Evolutionary conservation across 192 early-diverging fungal genomes (phyloP).

Genomic region (Coemansia sp.): DNA sequence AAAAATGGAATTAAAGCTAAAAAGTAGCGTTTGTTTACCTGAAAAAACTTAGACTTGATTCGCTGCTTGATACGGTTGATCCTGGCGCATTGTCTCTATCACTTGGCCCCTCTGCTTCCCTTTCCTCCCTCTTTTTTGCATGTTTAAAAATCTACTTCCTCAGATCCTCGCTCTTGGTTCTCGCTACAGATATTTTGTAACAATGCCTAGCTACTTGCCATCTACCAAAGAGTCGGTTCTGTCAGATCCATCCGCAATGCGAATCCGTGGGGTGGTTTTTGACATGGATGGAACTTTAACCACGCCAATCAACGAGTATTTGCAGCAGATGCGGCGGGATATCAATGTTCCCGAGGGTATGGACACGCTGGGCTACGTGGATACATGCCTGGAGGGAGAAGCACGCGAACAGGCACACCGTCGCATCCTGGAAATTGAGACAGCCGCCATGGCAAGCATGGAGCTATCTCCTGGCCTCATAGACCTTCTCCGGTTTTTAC

Average conservation of each 20-base stretch:
- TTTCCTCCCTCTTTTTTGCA: no score
- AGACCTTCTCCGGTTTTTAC: constrained; percentile 38
- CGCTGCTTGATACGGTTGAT: no score
- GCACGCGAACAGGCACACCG: constrained; percentile 26
- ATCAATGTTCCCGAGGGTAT: constrained; percentile 36
- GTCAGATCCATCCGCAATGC: constrained; percentile 22
- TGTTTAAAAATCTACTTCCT: no score
- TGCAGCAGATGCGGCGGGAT: constrained; percentile 33
- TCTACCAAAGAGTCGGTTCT: constrained; percentile 30
- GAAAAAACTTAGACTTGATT: no score
- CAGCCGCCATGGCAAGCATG: constrained; percentile 46
- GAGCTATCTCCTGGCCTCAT: constrained; percentile 45
- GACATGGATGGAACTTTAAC: constrained; percentile 56
- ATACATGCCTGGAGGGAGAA: constrained; percentile 28
- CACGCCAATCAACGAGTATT: constrained; percentile 44
- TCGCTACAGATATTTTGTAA: no score
- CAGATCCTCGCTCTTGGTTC: no score
- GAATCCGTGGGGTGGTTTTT: constrained; percentile 50
- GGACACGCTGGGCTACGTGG: constrained; percentile 43
- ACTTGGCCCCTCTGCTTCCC: no score
- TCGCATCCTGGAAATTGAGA: constrained; percentile 44
- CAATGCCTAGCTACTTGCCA: constrained; percentile 34
- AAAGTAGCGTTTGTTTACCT: no score
- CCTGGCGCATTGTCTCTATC: no score
- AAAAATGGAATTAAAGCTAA: no score